A percentile compares a stretch with the other conserved stretches of the same genome.
Evolutionary conservation across 2,329 filamentous ascomycete species (phyloP).

Genomic region (Colletotrichum karsti): DNA sequence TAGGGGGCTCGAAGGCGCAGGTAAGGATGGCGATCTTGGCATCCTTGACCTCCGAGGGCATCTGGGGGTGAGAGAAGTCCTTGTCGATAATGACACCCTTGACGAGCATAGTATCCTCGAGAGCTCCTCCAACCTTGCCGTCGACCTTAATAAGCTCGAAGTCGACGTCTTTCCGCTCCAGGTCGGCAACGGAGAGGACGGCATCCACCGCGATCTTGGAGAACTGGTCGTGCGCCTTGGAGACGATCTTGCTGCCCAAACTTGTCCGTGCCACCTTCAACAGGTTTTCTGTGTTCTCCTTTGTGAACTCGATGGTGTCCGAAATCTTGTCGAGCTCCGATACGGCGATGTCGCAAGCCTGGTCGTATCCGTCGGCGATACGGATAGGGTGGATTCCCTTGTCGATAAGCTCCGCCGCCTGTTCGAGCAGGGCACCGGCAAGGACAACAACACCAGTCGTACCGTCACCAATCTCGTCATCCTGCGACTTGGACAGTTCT

Average conservation of each 20-base stretch:
- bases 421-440: conserved; percentile 92
- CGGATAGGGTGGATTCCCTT: conserved; percentile 99
- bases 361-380: conserved; percentile 97
- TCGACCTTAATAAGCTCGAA: conserved; percentile 99
- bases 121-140: conserved; percentile 92
- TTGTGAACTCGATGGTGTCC: conserved; percentile 87
- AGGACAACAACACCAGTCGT: conserved; percentile 98
- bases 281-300: conserved; percentile 82
- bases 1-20: conserved; percentile 97
- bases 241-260: conserved; percentile 98
- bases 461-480: conserved; percentile 98
- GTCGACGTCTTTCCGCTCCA: conserved; percentile 96
- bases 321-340: conserved; percentile 92
- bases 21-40: conserved; percentile 98
- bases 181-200: conserved; percentile 93
- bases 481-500: conserved; percentile 97
- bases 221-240: conserved; percentile 98
- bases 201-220: conserved; percentile 97
- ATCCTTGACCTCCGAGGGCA: conserved; percentile 94
- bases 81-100: conserved; percentile 99
- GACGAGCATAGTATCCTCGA: conserved; percentile 93
- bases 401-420: conserved; percentile 97
- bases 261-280: conserved; percentile 95
- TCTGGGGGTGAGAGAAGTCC: conserved; percentile 99
- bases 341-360: conserved; percentile 96